A percentile compares a stretch with the other conserved stretches of the same genome.
Evolutionary conservation across 2,329 filamentous ascomycete genomes (phyloP).

Genomic region (Xylaria sp.): DNA sequence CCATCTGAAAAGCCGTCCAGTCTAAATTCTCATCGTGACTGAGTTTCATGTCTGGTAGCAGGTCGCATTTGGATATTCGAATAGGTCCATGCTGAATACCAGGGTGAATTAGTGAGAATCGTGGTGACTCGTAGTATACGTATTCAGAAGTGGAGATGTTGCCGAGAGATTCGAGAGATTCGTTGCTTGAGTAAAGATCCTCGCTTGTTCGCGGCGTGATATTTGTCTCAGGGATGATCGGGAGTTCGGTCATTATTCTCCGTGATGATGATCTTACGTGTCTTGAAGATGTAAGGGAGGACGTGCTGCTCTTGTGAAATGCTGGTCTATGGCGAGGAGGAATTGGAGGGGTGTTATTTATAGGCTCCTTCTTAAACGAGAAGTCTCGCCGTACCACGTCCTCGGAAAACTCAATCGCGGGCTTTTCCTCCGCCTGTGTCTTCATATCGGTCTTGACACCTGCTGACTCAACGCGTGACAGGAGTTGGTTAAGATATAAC

Average conservation of each 20-base stretch:
- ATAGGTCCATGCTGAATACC: slow-evolving; percentile 67
- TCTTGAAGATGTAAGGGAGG: slow-evolving; percentile 51
- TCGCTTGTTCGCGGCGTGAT: slow-evolving; percentile 28
- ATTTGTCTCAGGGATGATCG: slow-evolving; percentile 47
- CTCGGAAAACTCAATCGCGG: slow-evolving; percentile 42
- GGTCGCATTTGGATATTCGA: slow-evolving; percentile 60
- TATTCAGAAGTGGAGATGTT: slow-evolving; percentile 56
- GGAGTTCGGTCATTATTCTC: slow-evolving; percentile 43
- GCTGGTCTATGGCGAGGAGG: slow-evolving; percentile 33
- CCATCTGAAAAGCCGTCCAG: slow-evolving; percentile 75
- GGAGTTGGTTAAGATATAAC: slow-evolving; percentile 62
- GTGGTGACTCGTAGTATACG: slow-evolving; percentile 61
- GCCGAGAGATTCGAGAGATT: slow-evolving; percentile 25
- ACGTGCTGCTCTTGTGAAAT: slow-evolving; percentile 40
- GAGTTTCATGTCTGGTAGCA: slow-evolving; percentile 52
- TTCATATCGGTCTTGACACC: slow-evolving; percentile 49
- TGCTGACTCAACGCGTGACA: slow-evolving; percentile 56
- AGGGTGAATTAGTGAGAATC: slow-evolving; percentile 62
- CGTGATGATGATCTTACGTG: slow-evolving; percentile 42
- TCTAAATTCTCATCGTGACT: slow-evolving; percentile 65
- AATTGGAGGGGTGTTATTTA: slow-evolving; percentile 25
- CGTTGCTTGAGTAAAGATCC: slow-evolving; percentile 38
- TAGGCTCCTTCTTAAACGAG: slow-evolving; percentile 38
- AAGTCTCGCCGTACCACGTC: slow-evolving; percentile 43
- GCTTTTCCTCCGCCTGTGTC: slow-evolving; percentile 46